Evolutionary conservation across 2,329 filamentous ascomycete species (phyloP).

Genomic region (Alternaria longipes): DNA sequence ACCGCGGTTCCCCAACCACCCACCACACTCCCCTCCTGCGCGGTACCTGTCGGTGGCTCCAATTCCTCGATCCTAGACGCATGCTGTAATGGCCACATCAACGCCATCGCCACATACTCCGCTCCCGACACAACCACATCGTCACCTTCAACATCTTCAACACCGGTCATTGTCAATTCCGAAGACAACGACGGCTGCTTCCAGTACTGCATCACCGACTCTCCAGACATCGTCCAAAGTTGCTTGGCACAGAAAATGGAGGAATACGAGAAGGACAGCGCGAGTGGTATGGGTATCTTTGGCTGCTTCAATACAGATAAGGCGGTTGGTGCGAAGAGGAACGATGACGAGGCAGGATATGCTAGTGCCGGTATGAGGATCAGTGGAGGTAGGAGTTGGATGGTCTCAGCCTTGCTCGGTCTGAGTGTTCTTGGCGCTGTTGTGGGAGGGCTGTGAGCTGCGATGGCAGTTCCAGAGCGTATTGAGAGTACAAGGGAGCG

Average conservation of each 20-base stretch:
- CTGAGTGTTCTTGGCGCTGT: constrained; percentile 21
- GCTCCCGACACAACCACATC: constrained; percentile 14
- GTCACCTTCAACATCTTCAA: constrained; percentile 4
- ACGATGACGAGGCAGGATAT: constrained; percentile 14
- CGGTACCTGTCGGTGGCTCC: constrained; percentile 37
- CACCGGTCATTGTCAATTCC: constrained; percentile 19
- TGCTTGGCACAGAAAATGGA: constrained; percentile 26
- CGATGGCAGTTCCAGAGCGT: accelerated
- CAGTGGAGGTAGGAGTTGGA: constrained; percentile 13
- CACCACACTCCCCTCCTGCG: constrained; percentile 33
- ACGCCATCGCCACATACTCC: constrained; percentile 34
- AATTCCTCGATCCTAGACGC: constrained; percentile 42
- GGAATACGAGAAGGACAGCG: constrained; percentile 11
- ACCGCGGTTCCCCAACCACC: constrained; percentile 32
- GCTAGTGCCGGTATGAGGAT: constrained; percentile 14
- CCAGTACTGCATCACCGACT: constrained; percentile 37
- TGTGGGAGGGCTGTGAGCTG: background rate
- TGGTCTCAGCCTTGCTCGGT: constrained; percentile 12
- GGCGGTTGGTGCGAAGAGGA: constrained; percentile 14
- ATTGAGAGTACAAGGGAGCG: background rate
- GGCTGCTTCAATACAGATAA: constrained; percentile 25
- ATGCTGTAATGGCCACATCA: constrained; percentile 45
- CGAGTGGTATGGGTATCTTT: constrained; percentile 10
- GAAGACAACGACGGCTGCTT: constrained; percentile 32
- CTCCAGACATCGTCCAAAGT: constrained; percentile 16